phyloP scores from a whole-genome alignment of 2,329 filamentous ascomycete species.

The Metarhizium rileyi region DNA sequence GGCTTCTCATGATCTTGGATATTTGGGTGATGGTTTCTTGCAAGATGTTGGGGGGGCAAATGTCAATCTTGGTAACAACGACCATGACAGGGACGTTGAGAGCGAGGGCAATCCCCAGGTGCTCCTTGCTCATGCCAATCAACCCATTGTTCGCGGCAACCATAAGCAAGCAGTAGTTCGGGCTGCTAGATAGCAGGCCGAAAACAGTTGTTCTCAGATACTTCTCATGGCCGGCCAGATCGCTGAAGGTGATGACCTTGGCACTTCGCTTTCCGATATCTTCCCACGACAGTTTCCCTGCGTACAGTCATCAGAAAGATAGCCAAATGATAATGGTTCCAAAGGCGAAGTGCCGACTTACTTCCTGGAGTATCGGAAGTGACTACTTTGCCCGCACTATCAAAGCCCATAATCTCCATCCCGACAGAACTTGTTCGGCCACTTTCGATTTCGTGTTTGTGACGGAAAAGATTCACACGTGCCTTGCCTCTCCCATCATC shows the following conservation, averaged over 20 bases:
- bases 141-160: slow-evolving; percentile 96
- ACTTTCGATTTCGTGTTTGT: slow-evolving; percentile 96
- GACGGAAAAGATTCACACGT: slow-evolving; percentile 88
- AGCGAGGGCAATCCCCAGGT: slow-evolving; percentile 86
- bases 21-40: slow-evolving; percentile 89
- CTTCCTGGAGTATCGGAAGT: slow-evolving; percentile 73
- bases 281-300: slow-evolving; percentile 75
- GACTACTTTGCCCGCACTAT: slow-evolving; percentile 74
- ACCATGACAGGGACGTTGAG: slow-evolving; percentile 98
- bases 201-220: slow-evolving; percentile 96
- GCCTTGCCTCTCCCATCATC: slow-evolving; percentile 93
- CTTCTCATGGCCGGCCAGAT: slow-evolving; percentile 89
- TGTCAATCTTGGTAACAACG: slow-evolving; percentile 95
- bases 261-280: slow-evolving; percentile 91
- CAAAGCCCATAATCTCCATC: slow-evolving; percentile 98
- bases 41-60: slow-evolving; percentile 90
- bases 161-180: slow-evolving; percentile 97
- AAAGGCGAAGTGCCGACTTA: slow-evolving; percentile 31
- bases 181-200: slow-evolving; percentile 84
- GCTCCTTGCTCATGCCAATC: slow-evolving; percentile 97
- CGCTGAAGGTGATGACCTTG: slow-evolving; percentile 95
- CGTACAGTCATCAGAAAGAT: neutral
- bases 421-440: slow-evolving; percentile 93
- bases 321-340: neutral
- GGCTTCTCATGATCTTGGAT: slow-evolving; percentile 85